phyloP scores from a whole-genome alignment of 1,284 basidiomycete genomes.

The Xerocomus amazonicus region DNA sequence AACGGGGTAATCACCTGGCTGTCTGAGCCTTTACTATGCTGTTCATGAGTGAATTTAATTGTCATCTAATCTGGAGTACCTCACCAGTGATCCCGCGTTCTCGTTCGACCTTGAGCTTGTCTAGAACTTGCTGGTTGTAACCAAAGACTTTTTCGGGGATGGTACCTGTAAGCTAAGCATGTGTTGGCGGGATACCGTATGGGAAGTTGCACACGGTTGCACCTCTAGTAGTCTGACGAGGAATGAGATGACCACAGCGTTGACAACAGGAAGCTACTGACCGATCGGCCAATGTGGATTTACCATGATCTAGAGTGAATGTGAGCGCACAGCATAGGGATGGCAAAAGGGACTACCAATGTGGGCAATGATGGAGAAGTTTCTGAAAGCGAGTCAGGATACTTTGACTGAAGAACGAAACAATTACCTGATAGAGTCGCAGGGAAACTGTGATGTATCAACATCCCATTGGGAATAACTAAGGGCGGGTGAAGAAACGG shows the following conservation, averaged over 20 bases:
- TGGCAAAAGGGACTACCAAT: conserved; percentile 52
- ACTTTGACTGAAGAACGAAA: background rate
- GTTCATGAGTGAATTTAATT: conserved; percentile 5
- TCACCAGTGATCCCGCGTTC: conserved; percentile 91
- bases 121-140: conserved; percentile 84
- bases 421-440: conserved; percentile 69
- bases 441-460: conserved; percentile 68
- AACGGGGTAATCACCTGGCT: conserved; percentile 54
- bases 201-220: conserved; percentile 9
- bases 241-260: background rate
- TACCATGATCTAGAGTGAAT: conserved; percentile 70
- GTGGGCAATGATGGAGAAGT: conserved; percentile 94
- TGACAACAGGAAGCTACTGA: conserved; percentile 33
- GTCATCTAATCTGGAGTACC: conserved; percentile 13
- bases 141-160: conserved; percentile 65
- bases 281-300: conserved; percentile 89
- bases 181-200: conserved; percentile 7
- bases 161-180: conserved; percentile 77
- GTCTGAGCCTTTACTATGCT: conserved; percentile 82
- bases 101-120: conserved; percentile 94
- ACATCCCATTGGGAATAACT: conserved; percentile 34
- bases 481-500: conserved; percentile 26
- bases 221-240: conserved; percentile 64
- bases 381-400: conserved; percentile 43
- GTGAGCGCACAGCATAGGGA: conserved; percentile 8